Base-by-base conservation (phyloP, 2,329 filamentous ascomycete species). In the Aspergillus tamarii region DNA sequence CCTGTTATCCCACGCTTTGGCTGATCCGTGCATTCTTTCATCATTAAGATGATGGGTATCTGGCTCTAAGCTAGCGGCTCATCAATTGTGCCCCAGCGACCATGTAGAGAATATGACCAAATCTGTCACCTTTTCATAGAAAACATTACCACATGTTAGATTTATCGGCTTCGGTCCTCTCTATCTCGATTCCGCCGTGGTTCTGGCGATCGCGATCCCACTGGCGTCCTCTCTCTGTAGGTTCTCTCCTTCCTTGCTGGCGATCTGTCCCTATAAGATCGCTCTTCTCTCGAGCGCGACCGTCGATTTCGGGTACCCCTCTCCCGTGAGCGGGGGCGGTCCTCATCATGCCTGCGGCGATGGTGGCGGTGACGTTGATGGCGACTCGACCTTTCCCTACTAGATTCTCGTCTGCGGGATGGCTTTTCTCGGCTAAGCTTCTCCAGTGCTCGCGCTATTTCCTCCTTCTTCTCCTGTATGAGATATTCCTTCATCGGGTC, bases 401-500 rank as follows among this genome's bases (percentile, higher is more conserved):
- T 76, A 23, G 73, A 70, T 39, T 73, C 72, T 39, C 75, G 73
- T 54, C 71, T 70, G 16, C 72, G 69, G 26, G 74, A 74, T 3
- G 74, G 71, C 59, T 69, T 84, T 70, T 81, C 85, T 16, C 84
- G 82, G 62, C 83, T 85, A 53, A 84, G 75, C 69, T 79, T 85
- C 67, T 84, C 83, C 69, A 91, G 78, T 3, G 92, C 94, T 63
- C 87, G 85, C 60, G 91, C 88, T 14, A 97, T 87, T 76, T 97
- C 92, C 75, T 93, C 92, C 78, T 91, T 93, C 85, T 98, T 97
- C 79, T 96, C 91, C 67, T 94, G 87, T 58, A 97, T 88, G 67
- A 98, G 76, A 72, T 92, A 97, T 43, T 88, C 88, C 79, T 97
- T 97, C 95, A 99, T 99, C 0, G 95, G 95, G 76, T 99, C 95